Evolutionary conservation across 768 basidiomycete species (phyloP), one percentile per base, ranked within the genome.

Genomic region (Crassisporium funariophilum): DNA sequence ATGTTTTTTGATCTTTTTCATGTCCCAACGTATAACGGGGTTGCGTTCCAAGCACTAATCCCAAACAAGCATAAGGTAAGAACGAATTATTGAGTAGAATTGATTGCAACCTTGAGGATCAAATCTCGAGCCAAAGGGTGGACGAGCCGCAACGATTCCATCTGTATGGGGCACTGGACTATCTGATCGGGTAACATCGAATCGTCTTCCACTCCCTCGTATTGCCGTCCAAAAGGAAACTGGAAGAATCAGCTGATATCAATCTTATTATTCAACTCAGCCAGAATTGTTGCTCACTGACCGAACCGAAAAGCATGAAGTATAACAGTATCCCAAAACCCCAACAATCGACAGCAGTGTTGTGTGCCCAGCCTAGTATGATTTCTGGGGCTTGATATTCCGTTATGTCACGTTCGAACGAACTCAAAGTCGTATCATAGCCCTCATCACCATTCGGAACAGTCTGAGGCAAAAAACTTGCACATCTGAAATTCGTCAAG

Each of bases 31-130:
- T 19, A 78, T 54, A 3, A 66, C 60, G 11, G 83, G 74, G 57
- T 84, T 83, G 17, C 76, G 72, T 62, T 83, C 75, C 13, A 83
- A 58, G 49, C 81, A 83, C 81, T 83, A 57, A 12, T 11, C 33
- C 35, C 41, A 39, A 13, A 31, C 19, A 36, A 52, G 43, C 23
- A 40, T 41, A 11, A 20, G 41, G 35, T 39, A 55, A 12, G 29
- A 25, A 21, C 5, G 17, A 21, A 16, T 49, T 4, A 5, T 12
- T 16, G 12, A 34, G 24, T 10, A n/a, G 22, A 31, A 10, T 12
- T 15, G 5, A 34, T 8, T 25, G 19, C 4, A 9, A 79, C 82
- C 65, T 73, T 74, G 5, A 56, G 36, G 12, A 82, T 70, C 34
- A 83, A 59, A 57, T 78, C 75, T 20, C 66, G 56, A 1, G 72